Percentiles rank a stretch among this genome's conserved stretches.
phyloP scores from a whole-genome alignment of 148 eudicot genomes.

The Drosera capensis region DNA sequence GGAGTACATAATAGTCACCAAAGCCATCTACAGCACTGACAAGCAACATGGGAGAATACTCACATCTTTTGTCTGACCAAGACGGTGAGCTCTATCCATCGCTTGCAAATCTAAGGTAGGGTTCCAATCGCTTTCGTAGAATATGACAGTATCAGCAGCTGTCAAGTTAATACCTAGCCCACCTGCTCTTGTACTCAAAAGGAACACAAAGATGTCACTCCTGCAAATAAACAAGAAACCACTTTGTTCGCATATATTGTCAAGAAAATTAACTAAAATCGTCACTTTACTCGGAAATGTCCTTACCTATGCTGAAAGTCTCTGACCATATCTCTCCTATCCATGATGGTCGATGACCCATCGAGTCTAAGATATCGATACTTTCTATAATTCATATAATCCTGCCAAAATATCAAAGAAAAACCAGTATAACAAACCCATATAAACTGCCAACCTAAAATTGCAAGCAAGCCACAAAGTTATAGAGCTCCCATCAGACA shows the following conservation, averaged over 20 bases:
- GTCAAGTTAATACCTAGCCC: conserved; percentile 95
- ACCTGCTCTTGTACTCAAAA: conserved; percentile 95
- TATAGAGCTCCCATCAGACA: too few relatives aligned
- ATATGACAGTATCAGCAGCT: conserved; percentile 97
- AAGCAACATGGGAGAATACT: conserved; percentile 18
- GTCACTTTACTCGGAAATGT: neutral
- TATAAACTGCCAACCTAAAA: neutral
- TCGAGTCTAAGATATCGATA: conserved; percentile 85
- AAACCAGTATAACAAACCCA: conserved; percentile 4
- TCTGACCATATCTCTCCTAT: conserved; percentile 96
- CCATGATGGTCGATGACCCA: conserved; percentile 96
- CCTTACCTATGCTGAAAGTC: conserved; percentile 85
- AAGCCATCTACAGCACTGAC: neutral
- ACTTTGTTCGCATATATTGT: neutral
- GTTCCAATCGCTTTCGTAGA: conserved; percentile 99
- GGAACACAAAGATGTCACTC: conserved; percentile 90
- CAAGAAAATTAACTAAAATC: neutral
- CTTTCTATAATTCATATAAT: conserved; percentile 94
- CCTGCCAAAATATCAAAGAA: conserved; percentile 31
- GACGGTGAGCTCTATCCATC: conserved; percentile 98
- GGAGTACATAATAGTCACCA: neutral
- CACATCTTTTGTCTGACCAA: conserved; percentile 97
- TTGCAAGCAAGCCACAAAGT: neutral
- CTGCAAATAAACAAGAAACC: conserved; percentile 34
- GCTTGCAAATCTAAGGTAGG: conserved; percentile 97